Evolutionary conservation across 345 rosid species (phyloP).

Genomic region (Laguncularia racemosa): DNA sequence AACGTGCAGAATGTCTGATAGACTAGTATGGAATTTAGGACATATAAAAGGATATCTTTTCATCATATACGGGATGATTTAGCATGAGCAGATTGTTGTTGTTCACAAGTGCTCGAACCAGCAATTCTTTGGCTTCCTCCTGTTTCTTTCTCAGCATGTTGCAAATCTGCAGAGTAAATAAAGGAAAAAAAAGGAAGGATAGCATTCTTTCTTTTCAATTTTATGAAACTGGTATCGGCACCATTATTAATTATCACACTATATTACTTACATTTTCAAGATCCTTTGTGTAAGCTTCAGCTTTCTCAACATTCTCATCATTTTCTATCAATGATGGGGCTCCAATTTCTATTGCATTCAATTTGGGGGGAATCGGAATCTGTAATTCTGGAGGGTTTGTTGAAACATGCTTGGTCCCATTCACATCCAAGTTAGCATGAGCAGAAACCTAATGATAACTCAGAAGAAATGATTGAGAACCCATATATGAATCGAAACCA

Average conservation of each 20-base stretch:
- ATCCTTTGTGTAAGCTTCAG: slow-evolving; percentile 72
- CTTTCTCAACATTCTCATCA: slow-evolving; percentile 52
- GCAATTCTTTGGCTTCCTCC: slow-evolving; percentile 76
- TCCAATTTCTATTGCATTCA: slow-evolving; percentile 32
- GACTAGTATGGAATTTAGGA: neutral
- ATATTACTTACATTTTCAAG: slow-evolving; percentile 68
- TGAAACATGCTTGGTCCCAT: slow-evolving; percentile 15
- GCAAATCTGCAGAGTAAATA: slow-evolving; percentile 48
- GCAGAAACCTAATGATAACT: slow-evolving; percentile 27
- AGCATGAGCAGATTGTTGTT: slow-evolving; percentile 77
- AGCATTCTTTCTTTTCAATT: neutral
- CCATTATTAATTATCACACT: neutral
- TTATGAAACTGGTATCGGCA: neutral
- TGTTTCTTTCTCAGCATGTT: slow-evolving; percentile 73
- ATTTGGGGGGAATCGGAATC: slow-evolving; percentile 22
- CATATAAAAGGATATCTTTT: slow-evolving; percentile 71
- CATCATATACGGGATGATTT: slow-evolving; percentile 67
- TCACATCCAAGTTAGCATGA: slow-evolving; percentile 21
- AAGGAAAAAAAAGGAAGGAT: neutral
- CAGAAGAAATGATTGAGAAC: neutral
- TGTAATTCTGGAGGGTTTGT: slow-evolving; percentile 17
- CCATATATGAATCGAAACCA: neutral
- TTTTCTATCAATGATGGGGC: slow-evolving; percentile 29
- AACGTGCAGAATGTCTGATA: neutral
- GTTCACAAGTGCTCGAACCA: slow-evolving; percentile 78